Evolutionary conservation across 768 basidiomycete species (phyloP), one percentile per base, ranked within the genome.

Genomic region (Chalciporus piperatus): DNA sequence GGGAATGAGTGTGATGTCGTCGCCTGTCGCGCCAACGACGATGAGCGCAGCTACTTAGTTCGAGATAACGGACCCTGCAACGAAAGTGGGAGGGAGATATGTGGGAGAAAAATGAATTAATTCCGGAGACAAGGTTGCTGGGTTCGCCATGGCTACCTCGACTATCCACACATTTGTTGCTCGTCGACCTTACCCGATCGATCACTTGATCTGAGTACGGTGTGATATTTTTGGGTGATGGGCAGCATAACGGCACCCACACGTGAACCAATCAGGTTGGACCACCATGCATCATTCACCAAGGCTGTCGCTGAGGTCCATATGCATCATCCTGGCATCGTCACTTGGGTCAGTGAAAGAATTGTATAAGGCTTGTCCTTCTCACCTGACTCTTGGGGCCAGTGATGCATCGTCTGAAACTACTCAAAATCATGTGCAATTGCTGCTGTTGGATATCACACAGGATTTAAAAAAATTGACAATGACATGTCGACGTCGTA

Each of bases 1-100:
- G 23, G 53, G 57, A 68, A 67, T 20, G 66, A 63, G 39, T n/a
- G 66, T 62, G 45, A 11, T 40, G 35, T 51, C 45, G 60, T 51
- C 45, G 59, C 46, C 38, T 60, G 49, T 47, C 11, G 45, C 48
- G 35, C 44, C 50, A 47, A 42, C 45, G 52, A 56, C 45, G 46
- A 55, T 43, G 30, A 20, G 50, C 20, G 37, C n/a, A 23, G 25
- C 16, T 30, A 19, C 2, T 22, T 22, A 22, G 22, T 22, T 22
- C 33, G 17, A 20, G n/a, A 44, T 48, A 52, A 57, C 37, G 44
- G 35, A 23, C 37, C 16, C 16, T 32, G 22, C 9, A 43, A 32
- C 10, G 35, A 46, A 10, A 23, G 45, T n/a, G 25, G 41, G 37
- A 41, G 33, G n/a, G 50, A 48, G 38, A 47, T 48, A 54, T 51